Evolutionary conservation across 805 yeast genomes (phyloP).

Genomic region (Spathaspora passalidarum): DNA sequence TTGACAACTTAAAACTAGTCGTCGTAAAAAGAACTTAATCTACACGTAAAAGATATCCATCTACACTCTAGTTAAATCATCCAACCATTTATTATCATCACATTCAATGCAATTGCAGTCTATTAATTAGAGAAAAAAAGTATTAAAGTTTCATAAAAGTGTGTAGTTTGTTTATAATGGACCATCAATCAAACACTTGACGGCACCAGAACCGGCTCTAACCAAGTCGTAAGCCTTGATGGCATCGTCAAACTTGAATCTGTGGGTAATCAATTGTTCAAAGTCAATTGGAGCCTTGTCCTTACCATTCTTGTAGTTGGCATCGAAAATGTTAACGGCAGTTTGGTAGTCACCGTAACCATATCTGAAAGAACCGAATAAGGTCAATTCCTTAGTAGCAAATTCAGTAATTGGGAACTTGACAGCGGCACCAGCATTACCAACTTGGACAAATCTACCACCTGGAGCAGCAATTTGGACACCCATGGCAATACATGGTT

Average conservation of each 20-base stretch:
- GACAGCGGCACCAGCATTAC: constrained; percentile 71
- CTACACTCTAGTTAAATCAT: not conserved
- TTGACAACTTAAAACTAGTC: too few relatives aligned
- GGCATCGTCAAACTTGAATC: constrained; percentile 69
- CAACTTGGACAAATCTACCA: constrained; percentile 80
- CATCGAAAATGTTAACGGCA: constrained; percentile 63
- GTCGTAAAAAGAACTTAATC: too few relatives aligned
- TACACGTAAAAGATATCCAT: too few relatives aligned
- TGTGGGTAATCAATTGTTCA: constrained; percentile 68
- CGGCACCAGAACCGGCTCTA: constrained; percentile 63
- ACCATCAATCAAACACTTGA: constrained; percentile 81
- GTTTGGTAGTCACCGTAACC: constrained; percentile 72
- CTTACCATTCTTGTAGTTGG: constrained; percentile 45
- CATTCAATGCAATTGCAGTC: constrained; percentile 2
- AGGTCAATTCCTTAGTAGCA: constrained; percentile 62
- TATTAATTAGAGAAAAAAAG: not conserved
- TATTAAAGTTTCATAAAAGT: not conserved
- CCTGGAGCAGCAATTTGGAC: constrained; percentile 59
- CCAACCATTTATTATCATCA: not conserved
- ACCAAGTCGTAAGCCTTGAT: constrained; percentile 71
- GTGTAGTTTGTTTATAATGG: constrained; percentile 43
- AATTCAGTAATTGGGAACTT: constrained; percentile 73
- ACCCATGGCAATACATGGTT: constrained; percentile 68
- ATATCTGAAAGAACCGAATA: constrained; percentile 81
- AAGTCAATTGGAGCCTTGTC: constrained; percentile 52